Evolutionary conservation across 2,329 filamentous ascomycete species (phyloP), one percentile per base, ranked within the genome.

Genomic region (Claviceps arundinis): DNA sequence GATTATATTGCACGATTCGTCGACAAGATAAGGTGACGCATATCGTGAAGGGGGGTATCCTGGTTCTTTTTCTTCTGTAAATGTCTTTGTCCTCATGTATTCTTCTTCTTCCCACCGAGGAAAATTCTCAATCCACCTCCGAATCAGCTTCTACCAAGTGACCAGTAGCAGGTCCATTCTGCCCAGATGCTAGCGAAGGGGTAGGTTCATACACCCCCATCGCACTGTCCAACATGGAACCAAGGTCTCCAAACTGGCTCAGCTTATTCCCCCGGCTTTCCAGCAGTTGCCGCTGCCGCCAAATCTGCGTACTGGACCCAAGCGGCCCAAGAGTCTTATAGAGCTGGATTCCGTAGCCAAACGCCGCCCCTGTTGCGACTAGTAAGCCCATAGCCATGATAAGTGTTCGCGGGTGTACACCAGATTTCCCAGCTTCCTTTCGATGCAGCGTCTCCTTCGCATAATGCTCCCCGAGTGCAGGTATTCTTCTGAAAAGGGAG

Each of bases 241-340:
- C 73, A 16, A 75, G 62, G 22, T 73, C 71, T 3, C 74, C 75
- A 56, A 75, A 74, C 52, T 68, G 66, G 48, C 67, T 64, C 37
- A 77, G 55, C 48, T 61, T 63, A 2, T 64, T 60, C 1, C 57
- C 59, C 41, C 55, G 61, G n/a, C 59, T 52, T 1, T 66, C 60
- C 51, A 62, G 62, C 67, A 5, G 42, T 13, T 24, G 22, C 41
- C 59, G 53, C 1, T 66, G 60, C 52, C 62, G 62, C 67, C 75
- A 78, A 1, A 68, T 58, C 49, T 78, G 70, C 13, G 65, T 64
- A 19, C 64, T 61, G n/a, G 68, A 62, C 1, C 75, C 75, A 55
- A 75, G 73, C 1, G 73, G 70, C 26, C 69, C 64, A 52, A 76
- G 58, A 2, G 63, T 60, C 34, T 64, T 65, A 59, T 74, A 74